Evolutionary conservation across 768 basidiomycete species (phyloP), one percentile per base, ranked within the genome.

Genomic region (Coprinellus micaceus): DNA sequence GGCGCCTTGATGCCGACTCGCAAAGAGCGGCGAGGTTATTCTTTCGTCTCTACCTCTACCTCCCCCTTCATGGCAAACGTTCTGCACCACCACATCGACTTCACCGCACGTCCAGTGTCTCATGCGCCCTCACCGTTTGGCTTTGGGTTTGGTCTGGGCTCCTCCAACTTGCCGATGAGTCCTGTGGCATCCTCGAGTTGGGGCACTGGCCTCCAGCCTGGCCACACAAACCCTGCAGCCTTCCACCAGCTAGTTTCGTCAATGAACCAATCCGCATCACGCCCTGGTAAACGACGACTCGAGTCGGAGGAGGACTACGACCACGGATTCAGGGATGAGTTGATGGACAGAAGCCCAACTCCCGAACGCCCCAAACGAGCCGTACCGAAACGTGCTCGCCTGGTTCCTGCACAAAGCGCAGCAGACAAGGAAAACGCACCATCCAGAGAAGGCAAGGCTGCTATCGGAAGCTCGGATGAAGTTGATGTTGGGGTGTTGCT

Each of bases 301-400:
- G 91, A 59, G 74, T 86, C 79, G 57, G 90, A 92, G 52, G 67
- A 72, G 1, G 89, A 91, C 19, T 88, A 90, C n/a, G 84, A 88
- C 26, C 66, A 71, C 3, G 44, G 65, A 56, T 64, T 66, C 25
- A 70, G 80, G 56, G 89, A 91, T 61, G 81, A 88, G 52, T 78
- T 84, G 15, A 93, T 93, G 91, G 91, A 91, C 68, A 79, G 88
- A 58, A 91, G 89, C 61, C 89, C 91, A 7, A 91, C 91, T 2
- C 88, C 90, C 15, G 91, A 94, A 68, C 79, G 88, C 43, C 82
- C 81, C 33, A 89, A 85, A 70, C 82, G 85, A 62, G 78, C 79
- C 4, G 75, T 82, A 33, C 85, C 84, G 17, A 91, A 92, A 70
- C 82, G 88, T 57, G 80, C 81, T 41, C 79, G 82, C 47, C 72